phyloP scores from a whole-genome alignment of 2,329 filamentous ascomycete genomes.

The Metarhizium rileyi region DNA sequence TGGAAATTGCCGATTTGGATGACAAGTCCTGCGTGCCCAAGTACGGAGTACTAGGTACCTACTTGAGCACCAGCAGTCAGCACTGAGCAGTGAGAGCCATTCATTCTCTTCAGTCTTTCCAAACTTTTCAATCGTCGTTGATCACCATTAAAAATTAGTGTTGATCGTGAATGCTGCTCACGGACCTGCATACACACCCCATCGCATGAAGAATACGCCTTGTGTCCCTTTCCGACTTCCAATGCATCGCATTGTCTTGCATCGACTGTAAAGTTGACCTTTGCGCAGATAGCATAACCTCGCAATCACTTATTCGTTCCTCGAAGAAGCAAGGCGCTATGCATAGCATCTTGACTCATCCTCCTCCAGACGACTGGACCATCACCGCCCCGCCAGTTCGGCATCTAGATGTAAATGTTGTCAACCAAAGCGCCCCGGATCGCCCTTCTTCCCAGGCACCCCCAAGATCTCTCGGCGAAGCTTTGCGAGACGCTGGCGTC shows the following conservation, averaged over 20 bases:
- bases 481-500: conserved; percentile 16
- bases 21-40: too few relatives aligned
- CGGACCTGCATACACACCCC: too few relatives aligned
- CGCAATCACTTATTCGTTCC: too few relatives aligned
- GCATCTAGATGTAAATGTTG: not conserved
- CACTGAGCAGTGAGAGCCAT: too few relatives aligned
- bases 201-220: not conserved
- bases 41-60: too few relatives aligned
- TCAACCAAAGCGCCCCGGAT: not conserved
- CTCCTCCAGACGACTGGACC: not conserved
- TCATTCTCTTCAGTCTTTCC: too few relatives aligned
- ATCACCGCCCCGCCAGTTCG: not conserved
- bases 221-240: not conserved
- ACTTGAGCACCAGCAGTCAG: too few relatives aligned
- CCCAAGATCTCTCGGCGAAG: conserved; percentile 18
- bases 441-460: conserved; percentile 1
- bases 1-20: too few relatives aligned
- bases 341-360: not conserved
- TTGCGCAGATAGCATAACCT: too few relatives aligned
- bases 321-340: not conserved
- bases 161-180: too few relatives aligned
- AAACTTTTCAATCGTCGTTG: too few relatives aligned
- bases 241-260: not conserved
- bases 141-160: too few relatives aligned
- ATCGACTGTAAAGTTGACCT: not conserved